Evolutionary conservation across 148 eudicot species (phyloP), one percentile per base, ranked within the genome.

Genomic region (Talinum fruticosum): DNA sequence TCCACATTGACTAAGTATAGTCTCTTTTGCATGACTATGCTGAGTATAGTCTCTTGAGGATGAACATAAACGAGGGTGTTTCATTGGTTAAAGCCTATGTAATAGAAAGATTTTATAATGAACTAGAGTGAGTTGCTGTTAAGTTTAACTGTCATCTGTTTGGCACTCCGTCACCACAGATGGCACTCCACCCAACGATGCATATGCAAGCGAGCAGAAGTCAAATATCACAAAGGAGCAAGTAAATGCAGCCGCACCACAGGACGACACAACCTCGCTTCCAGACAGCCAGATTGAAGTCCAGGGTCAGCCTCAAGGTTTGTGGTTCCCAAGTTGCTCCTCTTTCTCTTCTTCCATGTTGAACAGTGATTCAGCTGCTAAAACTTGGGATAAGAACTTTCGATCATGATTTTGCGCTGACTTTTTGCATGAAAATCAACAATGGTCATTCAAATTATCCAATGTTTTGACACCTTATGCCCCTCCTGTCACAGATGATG

Each of bases 181-280:
- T 86, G 93, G 90, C 78, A 75, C 85, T 70, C 77, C 85, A 65
- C 76, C 83, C 47, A 78, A 59, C 78, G 83, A 71, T 2, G 16
- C 64, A 57, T 21, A 57, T 57, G 3, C 64, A 21, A n/a, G 64
- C 28, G 29, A 57, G 26, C 64, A 57, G 28, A 23, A 57, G 28
- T 21, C 64, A 0, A 57, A n/a, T 57, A 6, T 57, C 64, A 57
- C 64, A 57, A 10, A 57, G 64, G 64, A 57, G 64, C 64, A 57
- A 57, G 4, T 3, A 23, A n/a, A 6, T 57, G 64, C 64, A n/a
- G 28, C 64, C 29, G 10, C 10, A 21, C 28, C 23, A 57, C 26
- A 57, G 64, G 29, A 57, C 3, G 10, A 28, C 29, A 57, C 24
- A 57, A 23, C 64, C 64, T 57, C 28, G 64, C 64, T 10, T 23